Evolutionary conservation across 208 protist species (phyloP).

Genomic region (Acanthamoeba royreba): DNA sequence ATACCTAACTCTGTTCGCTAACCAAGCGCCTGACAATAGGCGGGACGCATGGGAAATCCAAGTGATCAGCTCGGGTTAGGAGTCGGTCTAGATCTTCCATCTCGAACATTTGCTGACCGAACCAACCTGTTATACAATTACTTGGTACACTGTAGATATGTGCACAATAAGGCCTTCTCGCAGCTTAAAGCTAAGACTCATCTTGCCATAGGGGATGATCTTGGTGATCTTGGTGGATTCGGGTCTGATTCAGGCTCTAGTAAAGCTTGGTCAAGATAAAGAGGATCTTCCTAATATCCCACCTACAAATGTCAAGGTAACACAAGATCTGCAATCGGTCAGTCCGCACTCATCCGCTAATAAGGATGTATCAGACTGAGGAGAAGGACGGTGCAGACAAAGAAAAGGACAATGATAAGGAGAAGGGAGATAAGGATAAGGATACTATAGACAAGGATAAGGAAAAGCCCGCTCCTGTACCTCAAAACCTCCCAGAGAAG

Average conservation of each 20-base stretch:
- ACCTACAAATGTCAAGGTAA: neutral
- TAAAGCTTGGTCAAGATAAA: slow-evolving; percentile 54
- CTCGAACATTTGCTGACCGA: neutral
- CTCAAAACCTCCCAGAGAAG: neutral
- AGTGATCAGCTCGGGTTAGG: neutral
- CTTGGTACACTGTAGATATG: neutral
- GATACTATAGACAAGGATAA: neutral
- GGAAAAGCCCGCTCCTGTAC: neutral
- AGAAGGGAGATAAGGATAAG: neutral
- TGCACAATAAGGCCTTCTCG: neutral
- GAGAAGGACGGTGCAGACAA: neutral
- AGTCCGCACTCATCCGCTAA: neutral
- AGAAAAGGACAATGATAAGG: neutral
- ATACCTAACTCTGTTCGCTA: too few relatives aligned
- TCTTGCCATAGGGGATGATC: neutral
- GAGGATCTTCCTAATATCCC: neutral
- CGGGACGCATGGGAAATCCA: neutral
- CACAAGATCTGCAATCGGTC: neutral
- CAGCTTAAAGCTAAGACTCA: neutral
- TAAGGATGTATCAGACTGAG: too few relatives aligned
- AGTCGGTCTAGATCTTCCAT: neutral
- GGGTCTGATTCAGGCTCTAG: slow-evolving; percentile 62
- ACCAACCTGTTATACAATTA: slow-evolving; percentile 34
- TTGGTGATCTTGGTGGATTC: slow-evolving; percentile 63
- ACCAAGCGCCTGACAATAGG: neutral